phyloP scores from a whole-genome alignment of 2,329 filamentous ascomycete species.

The Arthroderma sp. region DNA sequence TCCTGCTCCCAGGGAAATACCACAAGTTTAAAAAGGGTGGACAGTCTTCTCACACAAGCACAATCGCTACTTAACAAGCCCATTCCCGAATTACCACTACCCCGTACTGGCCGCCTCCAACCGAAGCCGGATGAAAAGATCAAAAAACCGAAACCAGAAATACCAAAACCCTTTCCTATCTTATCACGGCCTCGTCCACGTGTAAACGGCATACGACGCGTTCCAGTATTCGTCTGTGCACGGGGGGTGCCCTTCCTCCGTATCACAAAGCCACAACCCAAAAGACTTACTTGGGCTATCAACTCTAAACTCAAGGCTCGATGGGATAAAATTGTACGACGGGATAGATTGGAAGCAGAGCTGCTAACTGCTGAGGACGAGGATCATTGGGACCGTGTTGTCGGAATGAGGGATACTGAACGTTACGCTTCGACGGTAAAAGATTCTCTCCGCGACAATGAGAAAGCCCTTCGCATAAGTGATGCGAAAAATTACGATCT shows the following conservation, averaged over 20 bases:
- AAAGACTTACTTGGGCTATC: slow-evolving; percentile 25
- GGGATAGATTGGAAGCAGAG: slow-evolving; percentile 19
- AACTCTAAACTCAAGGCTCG: slow-evolving; percentile 23
- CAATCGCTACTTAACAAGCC: slow-evolving; percentile 11
- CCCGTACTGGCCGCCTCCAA: neutral
- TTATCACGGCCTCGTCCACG: slow-evolving; percentile 22
- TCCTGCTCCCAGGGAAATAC: slow-evolving; percentile 19
- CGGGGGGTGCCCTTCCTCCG: slow-evolving; percentile 31
- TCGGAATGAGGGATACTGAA: slow-evolving; percentile 11
- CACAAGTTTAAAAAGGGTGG: slow-evolving; percentile 15
- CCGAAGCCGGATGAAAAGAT: slow-evolving; percentile 6
- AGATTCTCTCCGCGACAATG: slow-evolving; percentile 13
- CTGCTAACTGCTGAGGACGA: slow-evolving; percentile 26
- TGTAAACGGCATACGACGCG: slow-evolving; percentile 24
- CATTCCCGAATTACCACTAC: neutral
- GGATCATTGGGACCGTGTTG: slow-evolving; percentile 29
- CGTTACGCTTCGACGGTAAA: slow-evolving; percentile 17
- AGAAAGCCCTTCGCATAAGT: slow-evolving; percentile 13
- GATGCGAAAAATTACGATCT: slow-evolving; percentile 19
- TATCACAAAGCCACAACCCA: slow-evolving; percentile 33
- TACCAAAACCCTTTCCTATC: slow-evolving; percentile 17
- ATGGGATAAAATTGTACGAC: slow-evolving; percentile 21
- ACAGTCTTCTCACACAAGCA: slow-evolving; percentile 16
- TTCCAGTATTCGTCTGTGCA: slow-evolving; percentile 30
- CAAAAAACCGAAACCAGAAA: slow-evolving; percentile 12